Evolutionary conservation across 2,329 filamentous ascomycete genomes (phyloP).

Genomic region (Ascochyta koolunga): DNA sequence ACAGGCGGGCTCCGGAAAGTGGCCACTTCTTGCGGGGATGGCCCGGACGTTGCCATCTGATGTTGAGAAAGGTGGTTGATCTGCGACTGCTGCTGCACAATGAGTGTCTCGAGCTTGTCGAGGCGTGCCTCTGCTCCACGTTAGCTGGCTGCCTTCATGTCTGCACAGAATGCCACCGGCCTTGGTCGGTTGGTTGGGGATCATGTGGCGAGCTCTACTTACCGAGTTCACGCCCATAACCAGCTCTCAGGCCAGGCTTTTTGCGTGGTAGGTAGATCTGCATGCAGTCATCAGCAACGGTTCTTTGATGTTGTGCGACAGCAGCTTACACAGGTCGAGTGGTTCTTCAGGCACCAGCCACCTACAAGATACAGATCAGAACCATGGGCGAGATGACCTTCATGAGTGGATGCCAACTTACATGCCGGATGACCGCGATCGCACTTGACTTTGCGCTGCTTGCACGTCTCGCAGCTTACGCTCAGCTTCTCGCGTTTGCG

Average conservation of each 20-base stretch:
- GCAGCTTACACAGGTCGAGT: constrained; percentile 60
- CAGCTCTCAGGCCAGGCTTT: constrained; percentile 68
- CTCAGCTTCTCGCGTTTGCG: constrained; percentile 55
- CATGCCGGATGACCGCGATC: constrained; percentile 78
- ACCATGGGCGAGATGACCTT: not conserved
- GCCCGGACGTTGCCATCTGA: constrained; percentile 28
- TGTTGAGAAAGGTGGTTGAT: constrained; percentile 52
- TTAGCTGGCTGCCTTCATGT: constrained; percentile 25
- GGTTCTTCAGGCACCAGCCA: constrained; percentile 73
- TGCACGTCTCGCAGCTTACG: constrained; percentile 72
- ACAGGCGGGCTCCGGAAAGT: constrained; percentile 45
- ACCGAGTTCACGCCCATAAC: constrained; percentile 65
- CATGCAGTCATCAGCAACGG: constrained; percentile 5
- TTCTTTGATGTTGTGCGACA: constrained; percentile 1
- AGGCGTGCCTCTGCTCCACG: constrained; percentile 10
- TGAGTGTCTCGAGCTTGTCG: constrained; percentile 54
- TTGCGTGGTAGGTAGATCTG: constrained; percentile 70
- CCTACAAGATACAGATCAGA: constrained; percentile 12
- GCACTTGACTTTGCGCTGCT: constrained; percentile 74
- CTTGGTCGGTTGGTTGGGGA: constrained; percentile 13
- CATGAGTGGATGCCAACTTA: constrained; percentile 9
- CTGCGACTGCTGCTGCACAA: constrained; percentile 54
- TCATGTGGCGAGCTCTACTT: not conserved
- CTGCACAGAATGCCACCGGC: not conserved
- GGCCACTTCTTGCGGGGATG: constrained; percentile 41